Base-by-base conservation (phyloP, 805 yeast species). In the Wickerhamomyces xylosicus region DNA sequence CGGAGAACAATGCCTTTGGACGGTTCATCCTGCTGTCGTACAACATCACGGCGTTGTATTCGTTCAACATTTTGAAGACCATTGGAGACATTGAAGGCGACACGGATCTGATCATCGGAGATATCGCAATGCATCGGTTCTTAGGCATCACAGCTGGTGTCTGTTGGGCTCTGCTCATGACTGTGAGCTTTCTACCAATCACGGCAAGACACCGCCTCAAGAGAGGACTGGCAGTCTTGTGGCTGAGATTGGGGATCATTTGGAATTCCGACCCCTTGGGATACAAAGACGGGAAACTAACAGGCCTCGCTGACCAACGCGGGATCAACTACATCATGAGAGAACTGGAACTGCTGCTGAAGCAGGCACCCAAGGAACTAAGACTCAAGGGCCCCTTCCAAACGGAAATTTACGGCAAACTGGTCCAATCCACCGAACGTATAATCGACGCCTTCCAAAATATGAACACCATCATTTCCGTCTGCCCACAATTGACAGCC, bases 251-350 rank as follows among this genome's bases (percentile, higher is more conserved):
- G 70, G 95, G 95, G 1, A 69, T 85, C 18, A 68, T 78, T 8
- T 85, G 94, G 95, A 79, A 79, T 47, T 63, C 77, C 36, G 90
- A 83, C 46, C 86, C 89, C 2, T 59, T 85, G 44, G 71, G 67
- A 15, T 58, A 55, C n/a, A 50, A 49, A 19, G 53, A 57, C 28
- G 57, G 37, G 4, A 36, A 37, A 6, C 47, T 56, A 14, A 45
- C 47, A 8, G 56, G 58, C 1, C 27, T 53, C 15, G 49, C 54
- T 10, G 57, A 52, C 35, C 50, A 49, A 28, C 50, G 55, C 19
- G 62, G 74, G 57, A 52, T 79, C 25, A 77, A 78, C 46, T 59
- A 62, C 10, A 65, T 79, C 11, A 68, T 83, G 64, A 50, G 67
- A 10, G 85, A 80, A 46, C 63, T 85, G 39, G 78, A 78, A 34